Evolutionary conservation across 306 rosid species (phyloP).

Genomic region (Rosa rugosa): DNA sequence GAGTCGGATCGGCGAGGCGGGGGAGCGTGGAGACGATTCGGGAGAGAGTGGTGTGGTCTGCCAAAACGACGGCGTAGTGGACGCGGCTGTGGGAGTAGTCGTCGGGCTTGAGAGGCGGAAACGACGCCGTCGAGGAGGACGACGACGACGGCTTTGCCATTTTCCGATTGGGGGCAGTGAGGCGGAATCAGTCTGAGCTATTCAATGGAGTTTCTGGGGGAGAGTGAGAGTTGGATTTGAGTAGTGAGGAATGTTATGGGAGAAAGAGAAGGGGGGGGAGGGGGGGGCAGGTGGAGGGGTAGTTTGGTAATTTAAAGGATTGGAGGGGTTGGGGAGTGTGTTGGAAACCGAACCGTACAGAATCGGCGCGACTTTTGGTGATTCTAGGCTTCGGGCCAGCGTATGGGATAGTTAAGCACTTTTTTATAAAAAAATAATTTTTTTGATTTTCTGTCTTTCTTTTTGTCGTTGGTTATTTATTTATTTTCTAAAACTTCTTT

Average conservation of each 20-base stretch:
- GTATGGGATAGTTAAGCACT: background rate
- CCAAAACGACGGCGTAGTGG: slow-evolving; percentile 70
- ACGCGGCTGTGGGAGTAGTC: slow-evolving; percentile 72
- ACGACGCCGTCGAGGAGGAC: slow-evolving; percentile 45
- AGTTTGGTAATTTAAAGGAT: background rate
- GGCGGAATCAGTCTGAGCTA: background rate
- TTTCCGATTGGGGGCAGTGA: background rate
- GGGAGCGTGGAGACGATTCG: slow-evolving; percentile 65
- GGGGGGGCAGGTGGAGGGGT: slow-evolving; percentile 5
- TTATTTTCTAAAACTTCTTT: background rate
- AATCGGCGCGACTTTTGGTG: slow-evolving; percentile 46
- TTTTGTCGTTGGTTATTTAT: background rate
- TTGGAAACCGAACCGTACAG: slow-evolving; percentile 31
- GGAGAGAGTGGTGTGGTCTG: slow-evolving; percentile 59
- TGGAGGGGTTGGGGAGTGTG: background rate
- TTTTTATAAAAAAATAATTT: slow-evolving; percentile 12
- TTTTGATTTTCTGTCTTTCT: background rate
- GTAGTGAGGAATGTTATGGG: slow-evolving; percentile 16
- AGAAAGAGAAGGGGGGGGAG: slow-evolving; percentile 1
- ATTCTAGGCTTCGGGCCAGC: background rate
- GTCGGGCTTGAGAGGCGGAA: slow-evolving; percentile 48
- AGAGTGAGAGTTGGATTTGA: background rate
- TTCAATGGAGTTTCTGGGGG: background rate
- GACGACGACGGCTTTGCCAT: slow-evolving; percentile 63
- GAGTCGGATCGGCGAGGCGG: slow-evolving; percentile 64